Conservation (phyloP, 192 early-diverging fungal species). For the Backusella luteola region DNA sequence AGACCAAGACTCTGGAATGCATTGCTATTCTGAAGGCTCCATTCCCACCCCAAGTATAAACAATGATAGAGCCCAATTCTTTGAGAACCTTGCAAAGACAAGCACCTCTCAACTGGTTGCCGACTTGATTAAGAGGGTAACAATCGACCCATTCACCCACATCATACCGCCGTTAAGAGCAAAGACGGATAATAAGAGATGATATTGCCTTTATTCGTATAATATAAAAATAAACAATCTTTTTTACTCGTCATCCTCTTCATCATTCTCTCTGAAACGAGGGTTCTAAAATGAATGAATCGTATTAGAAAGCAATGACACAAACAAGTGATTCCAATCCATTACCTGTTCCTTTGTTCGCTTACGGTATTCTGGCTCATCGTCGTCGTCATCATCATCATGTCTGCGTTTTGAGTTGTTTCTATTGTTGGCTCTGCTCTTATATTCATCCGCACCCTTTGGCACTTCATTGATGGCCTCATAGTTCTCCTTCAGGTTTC, state of each 20-base stretch:
- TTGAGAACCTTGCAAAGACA: background rate
- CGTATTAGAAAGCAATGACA: background rate
- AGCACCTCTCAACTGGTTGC: background rate
- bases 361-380: constrained; percentile 40
- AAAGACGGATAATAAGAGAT: background rate
- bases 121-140: background rate
- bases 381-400: constrained; percentile 40
- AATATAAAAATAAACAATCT: background rate
- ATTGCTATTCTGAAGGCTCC: background rate
- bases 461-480: constrained; percentile 62
- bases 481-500: constrained; percentile 60
- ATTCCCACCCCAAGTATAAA: background rate
- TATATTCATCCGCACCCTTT: constrained; percentile 48
- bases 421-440: constrained; percentile 18
- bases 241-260: constrained; percentile 36
- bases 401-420: background rate
- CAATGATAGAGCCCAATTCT: background rate
- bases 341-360: constrained; percentile 31
- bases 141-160: background rate
- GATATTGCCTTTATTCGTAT: background rate
- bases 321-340: background rate
- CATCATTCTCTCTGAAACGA: constrained; percentile 47
- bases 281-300: constrained; percentile 36
- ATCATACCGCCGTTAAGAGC: background rate
- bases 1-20: background rate